These are phyloP conservation scores for Arctostaphylos glauca DNA, from an alignment of 148 eudicot species.

Conservation along the genomic window DNA sequence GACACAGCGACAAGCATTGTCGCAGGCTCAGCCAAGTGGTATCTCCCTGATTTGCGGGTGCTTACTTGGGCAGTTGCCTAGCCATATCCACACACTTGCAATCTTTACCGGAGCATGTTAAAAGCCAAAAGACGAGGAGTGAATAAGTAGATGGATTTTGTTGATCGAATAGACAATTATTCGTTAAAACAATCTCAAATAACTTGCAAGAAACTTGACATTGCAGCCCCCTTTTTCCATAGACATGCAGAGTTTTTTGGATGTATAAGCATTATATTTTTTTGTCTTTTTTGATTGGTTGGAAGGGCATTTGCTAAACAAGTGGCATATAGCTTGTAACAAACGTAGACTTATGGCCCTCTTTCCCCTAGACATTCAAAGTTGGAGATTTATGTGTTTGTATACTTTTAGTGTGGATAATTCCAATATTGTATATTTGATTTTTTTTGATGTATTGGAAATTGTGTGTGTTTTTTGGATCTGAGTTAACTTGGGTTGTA, in stretches of 20 bases:
- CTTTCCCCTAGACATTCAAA: neutral
- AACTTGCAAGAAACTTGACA: neutral
- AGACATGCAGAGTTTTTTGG: neutral
- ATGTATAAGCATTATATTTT: neutral
- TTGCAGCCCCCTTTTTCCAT: neutral
- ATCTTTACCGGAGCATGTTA: neutral
- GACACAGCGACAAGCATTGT: neutral
- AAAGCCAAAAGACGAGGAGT: neutral
- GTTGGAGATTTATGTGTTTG: neutral
- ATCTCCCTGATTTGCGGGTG: neutral
- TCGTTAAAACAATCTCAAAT: neutral
- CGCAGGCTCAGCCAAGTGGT: neutral
- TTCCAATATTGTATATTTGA: neutral
- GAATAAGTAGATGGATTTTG: neutral
- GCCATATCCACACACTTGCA: neutral
- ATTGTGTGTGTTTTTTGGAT: too few relatives aligned
- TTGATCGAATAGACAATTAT: neutral
- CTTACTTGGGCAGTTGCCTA: neutral
- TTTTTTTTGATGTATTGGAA: neutral
- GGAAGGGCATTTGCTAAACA: neutral
- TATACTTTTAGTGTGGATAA: neutral
- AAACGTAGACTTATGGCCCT: neutral
- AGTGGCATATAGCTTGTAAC: neutral
- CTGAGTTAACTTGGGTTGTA: neutral
- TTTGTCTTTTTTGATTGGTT: neutral